Percentiles rank a stretch among this genome's conserved stretches.
Conservation (phyloP, 2,329 filamentous ascomycete genomes). For the Epichloe baconii region DNA sequence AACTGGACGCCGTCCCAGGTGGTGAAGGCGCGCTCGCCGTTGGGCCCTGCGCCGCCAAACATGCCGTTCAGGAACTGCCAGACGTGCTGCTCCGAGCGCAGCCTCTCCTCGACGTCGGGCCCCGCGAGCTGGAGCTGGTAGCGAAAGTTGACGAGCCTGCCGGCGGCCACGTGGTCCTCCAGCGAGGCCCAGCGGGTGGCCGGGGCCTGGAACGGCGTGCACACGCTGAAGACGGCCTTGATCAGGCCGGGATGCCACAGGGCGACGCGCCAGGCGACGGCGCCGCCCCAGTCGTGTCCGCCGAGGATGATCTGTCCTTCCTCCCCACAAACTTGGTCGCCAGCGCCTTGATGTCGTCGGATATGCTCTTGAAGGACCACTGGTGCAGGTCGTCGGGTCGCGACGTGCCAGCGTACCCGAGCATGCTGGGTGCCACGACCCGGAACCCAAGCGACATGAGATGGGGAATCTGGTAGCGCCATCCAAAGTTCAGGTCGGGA, state of each 20-base stretch:
- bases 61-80: constrained; percentile 57
- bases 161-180: constrained; percentile 42
- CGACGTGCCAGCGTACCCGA: constrained; percentile 72
- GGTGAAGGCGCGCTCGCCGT: constrained; percentile 44
- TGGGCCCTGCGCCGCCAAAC: constrained; percentile 51
- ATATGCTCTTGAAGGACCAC: constrained; percentile 61
- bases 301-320: constrained; percentile 58
- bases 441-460: constrained; percentile 59
- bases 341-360: constrained; percentile 63
- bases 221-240: constrained; percentile 63
- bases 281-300: constrained; percentile 88
- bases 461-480: constrained; percentile 78
- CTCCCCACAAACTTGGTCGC: constrained; percentile 39
- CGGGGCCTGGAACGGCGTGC: constrained; percentile 59
- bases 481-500: constrained; percentile 72
- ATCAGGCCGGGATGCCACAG: constrained; percentile 63
- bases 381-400: constrained; percentile 47
- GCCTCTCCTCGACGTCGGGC: constrained; percentile 46
- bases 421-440: constrained; percentile 73
- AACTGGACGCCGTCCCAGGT: constrained; percentile 49
- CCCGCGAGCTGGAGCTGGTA: constrained; percentile 77
- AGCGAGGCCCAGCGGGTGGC: constrained; percentile 38
- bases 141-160: constrained; percentile 51
- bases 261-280: constrained; percentile 60
- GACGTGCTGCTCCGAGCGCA: constrained; percentile 48